Conservation (phyloP, 2,329 filamentous ascomycete species). For the Pyricularia sp. region DNA sequence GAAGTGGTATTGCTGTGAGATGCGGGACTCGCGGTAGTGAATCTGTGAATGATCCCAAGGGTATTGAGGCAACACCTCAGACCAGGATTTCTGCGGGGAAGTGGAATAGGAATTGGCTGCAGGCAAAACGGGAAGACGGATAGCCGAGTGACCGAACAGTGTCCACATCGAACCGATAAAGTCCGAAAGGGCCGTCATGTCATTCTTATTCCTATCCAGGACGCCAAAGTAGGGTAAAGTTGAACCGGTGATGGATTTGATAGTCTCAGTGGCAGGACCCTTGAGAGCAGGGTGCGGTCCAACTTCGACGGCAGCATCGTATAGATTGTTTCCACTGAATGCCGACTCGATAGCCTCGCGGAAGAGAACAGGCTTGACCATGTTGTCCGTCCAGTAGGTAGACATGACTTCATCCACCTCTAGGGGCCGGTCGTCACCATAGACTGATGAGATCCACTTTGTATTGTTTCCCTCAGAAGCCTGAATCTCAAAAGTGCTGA, state of each 20-base stretch:
- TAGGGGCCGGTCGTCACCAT: constrained; percentile 9
- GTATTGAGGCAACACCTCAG: constrained; percentile 26
- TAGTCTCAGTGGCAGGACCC: constrained; percentile 22
- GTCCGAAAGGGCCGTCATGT: constrained; percentile 16
- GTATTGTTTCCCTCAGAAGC: constrained; percentile 13
- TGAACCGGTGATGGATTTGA: constrained; percentile 6
- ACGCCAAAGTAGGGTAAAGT: constrained; percentile 18
- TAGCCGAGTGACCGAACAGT: constrained; percentile 13
- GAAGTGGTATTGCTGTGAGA: constrained; percentile 16
- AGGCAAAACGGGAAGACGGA: constrained; percentile 12
- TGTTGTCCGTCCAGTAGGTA: constrained; percentile 31
- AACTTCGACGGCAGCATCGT: constrained; percentile 28
- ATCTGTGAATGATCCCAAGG: constrained; percentile 32
- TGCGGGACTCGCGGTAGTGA: constrained; percentile 29
- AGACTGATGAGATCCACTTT: constrained; percentile 28
- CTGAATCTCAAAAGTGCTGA: constrained; percentile 16
- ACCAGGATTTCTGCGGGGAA: neutral
- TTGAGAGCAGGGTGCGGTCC: constrained; percentile 32
- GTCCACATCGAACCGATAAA: constrained; percentile 22
- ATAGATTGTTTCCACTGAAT: constrained; percentile 7
- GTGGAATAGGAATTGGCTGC: constrained; percentile 6
- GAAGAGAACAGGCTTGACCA: constrained; percentile 30
- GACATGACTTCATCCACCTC: constrained; percentile 8
- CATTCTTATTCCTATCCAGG: constrained; percentile 17
- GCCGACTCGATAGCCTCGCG: constrained; percentile 22